Percentiles rank a stretch among this genome's conserved stretches.
Conservation (phyloP, 495 filamentous ascomycete genomes). For the Podospora pseudoanserina region DNA sequence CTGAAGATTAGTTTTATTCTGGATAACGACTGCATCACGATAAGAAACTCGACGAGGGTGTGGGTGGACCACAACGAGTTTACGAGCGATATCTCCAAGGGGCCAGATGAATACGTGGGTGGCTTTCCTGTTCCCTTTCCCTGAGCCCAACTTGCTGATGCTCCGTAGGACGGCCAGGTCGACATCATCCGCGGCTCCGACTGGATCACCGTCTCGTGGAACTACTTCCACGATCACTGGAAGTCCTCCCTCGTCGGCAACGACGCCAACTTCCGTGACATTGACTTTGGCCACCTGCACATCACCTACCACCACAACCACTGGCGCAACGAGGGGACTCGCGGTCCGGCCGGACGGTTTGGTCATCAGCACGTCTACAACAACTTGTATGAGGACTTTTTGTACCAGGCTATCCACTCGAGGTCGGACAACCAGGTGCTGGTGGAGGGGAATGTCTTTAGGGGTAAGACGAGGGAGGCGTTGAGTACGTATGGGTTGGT, state of each 20-base stretch:
- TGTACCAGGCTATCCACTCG: constrained; percentile 52
- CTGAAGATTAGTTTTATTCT: constrained; percentile 57
- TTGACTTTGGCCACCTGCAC: constrained; percentile 53
- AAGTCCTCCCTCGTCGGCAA: constrained; percentile 63
- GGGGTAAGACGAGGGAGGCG: constrained; percentile 38
- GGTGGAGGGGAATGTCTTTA: constrained; percentile 50
- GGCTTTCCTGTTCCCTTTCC: constrained; percentile 15
- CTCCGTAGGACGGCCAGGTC: constrained; percentile 53
- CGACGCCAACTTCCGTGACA: constrained; percentile 43
- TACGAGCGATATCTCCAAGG: constrained; percentile 51
- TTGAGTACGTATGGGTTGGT: constrained; percentile 47
- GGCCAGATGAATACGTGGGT: constrained; percentile 60
- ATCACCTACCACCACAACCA: constrained; percentile 61
- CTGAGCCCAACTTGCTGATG: too few relatives aligned
- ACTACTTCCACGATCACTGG: constrained; percentile 59
- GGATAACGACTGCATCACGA: constrained; percentile 57
- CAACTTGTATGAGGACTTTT: constrained; percentile 42
- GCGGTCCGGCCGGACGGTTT: constrained; percentile 59
- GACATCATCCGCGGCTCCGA: constrained; percentile 56
- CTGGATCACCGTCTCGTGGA: constrained; percentile 50
- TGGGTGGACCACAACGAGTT: constrained; percentile 70
- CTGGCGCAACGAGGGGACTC: constrained; percentile 60
- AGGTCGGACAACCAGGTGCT: constrained; percentile 52
- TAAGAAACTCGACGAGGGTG: constrained; percentile 52
- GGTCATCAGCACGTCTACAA: constrained; percentile 54